Percentiles rank a stretch among this genome's conserved stretches.
phyloP scores from a whole-genome alignment of 345 rosid species.

The Hypericum perforatum region DNA sequence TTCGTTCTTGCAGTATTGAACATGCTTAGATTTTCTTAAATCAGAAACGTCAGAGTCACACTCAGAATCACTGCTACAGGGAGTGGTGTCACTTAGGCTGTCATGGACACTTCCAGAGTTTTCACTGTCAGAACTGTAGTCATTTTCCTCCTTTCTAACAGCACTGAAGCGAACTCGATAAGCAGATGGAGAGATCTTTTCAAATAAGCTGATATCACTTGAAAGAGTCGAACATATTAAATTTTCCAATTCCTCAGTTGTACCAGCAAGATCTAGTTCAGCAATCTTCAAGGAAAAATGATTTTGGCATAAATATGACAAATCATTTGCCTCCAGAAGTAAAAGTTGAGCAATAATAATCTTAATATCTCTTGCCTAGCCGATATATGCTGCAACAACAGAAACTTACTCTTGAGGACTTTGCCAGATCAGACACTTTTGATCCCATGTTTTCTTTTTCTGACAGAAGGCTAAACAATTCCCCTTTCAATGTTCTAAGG shows the following conservation, averaged over 20 bases:
- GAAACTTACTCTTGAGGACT: conserved; percentile 41
- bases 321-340: too few species aligned
- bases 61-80: conserved; percentile 52
- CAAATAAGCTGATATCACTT: conserved; percentile 90
- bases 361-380: background rate
- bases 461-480: conserved; percentile 53
- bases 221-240: conserved; percentile 68
- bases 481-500: conserved; percentile 73
- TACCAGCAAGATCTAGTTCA: conserved; percentile 50
- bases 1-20: conserved; percentile 28
- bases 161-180: conserved; percentile 66
- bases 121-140: conserved; percentile 56
- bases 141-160: conserved; percentile 35
- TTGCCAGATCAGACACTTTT: conserved; percentile 63
- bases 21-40: conserved; percentile 26
- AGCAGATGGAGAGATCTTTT: conserved; percentile 69
- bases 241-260: conserved; percentile 55
- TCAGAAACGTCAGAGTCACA: conserved; percentile 33
- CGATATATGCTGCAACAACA: background rate
- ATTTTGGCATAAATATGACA: too few species aligned
- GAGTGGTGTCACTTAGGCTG: conserved; percentile 31
- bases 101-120: conserved; percentile 84
- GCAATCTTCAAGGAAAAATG: conserved; percentile 37
- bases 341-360: background rate
- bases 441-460: conserved; percentile 64